Evolutionary conservation across 805 yeast species (phyloP).

Genomic region (Isabelozyma rhagii): DNA sequence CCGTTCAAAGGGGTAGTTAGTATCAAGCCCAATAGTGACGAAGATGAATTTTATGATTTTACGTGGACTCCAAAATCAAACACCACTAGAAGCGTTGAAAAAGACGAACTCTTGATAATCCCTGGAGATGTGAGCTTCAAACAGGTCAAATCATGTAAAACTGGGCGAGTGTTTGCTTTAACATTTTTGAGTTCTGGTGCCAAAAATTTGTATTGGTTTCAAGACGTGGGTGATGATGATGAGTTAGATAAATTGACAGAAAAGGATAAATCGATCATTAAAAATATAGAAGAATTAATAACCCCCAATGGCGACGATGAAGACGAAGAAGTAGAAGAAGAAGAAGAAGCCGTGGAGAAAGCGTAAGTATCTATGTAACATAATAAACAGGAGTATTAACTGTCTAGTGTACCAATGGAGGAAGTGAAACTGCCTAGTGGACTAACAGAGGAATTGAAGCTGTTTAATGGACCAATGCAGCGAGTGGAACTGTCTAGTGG

Average conservation of each 20-base stretch:
- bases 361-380: slow-evolving; percentile 12
- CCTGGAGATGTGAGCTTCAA: slow-evolving; percentile 86
- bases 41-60: slow-evolving; percentile 67
- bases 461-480: too few species aligned
- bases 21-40: slow-evolving; percentile 62
- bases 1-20: slow-evolving; percentile 65
- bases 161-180: slow-evolving; percentile 76
- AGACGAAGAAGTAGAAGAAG: slow-evolving; percentile 15
- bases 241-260: slow-evolving; percentile 53
- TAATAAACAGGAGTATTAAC: background rate
- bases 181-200: slow-evolving; percentile 64
- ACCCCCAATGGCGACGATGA: slow-evolving; percentile 32
- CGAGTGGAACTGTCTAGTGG: too few species aligned
- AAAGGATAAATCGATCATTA: slow-evolving; percentile 51
- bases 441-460: too few species aligned
- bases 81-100: slow-evolving; percentile 37
- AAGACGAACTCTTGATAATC: slow-evolving; percentile 66
- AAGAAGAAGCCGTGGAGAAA: slow-evolving; percentile 6
- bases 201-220: slow-evolving; percentile 68
- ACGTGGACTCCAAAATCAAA: slow-evolving; percentile 68
- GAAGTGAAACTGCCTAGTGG: too few species aligned
- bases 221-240: slow-evolving; percentile 66
- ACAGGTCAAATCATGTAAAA: slow-evolving; percentile 61
- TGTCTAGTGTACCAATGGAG: too few species aligned
- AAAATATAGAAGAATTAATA: slow-evolving; percentile 47